A percentile compares a stretch with the other conserved stretches of the same genome.
Conservation (phyloP, 2,329 filamentous ascomycete genomes). For the Aspergillus sp. region DNA sequence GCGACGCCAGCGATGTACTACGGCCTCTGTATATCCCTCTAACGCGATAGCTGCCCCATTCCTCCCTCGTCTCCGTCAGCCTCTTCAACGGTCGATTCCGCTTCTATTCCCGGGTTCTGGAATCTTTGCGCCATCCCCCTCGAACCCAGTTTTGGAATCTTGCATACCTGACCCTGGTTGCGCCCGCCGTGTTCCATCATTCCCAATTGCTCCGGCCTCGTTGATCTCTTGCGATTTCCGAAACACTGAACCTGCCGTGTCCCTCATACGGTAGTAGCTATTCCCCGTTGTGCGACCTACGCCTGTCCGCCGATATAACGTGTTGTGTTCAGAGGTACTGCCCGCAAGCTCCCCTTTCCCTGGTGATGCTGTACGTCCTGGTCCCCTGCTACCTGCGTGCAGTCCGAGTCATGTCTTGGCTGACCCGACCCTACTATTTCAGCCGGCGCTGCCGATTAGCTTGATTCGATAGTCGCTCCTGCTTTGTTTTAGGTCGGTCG, state of each 20-base stretch:
- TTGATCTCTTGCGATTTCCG: background rate
- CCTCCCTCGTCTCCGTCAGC: constrained; percentile 2
- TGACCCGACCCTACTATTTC: background rate
- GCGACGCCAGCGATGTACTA: constrained; percentile 14
- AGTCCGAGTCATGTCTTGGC: background rate
- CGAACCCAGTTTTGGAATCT: background rate
- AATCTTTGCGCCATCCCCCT: background rate
- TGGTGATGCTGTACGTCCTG: background rate
- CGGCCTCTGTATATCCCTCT: constrained; percentile 4
- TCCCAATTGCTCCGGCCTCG: background rate
- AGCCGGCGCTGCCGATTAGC: background rate
- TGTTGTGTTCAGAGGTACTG: background rate
- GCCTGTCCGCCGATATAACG: background rate
- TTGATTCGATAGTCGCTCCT: background rate
- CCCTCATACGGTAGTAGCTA: background rate
- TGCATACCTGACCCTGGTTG: background rate
- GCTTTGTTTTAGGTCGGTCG: background rate
- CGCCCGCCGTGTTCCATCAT: background rate
- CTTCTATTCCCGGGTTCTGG: background rate
- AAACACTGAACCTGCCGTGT: background rate
- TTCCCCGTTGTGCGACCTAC: background rate
- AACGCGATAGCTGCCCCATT: constrained; percentile 2
- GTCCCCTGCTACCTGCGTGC: background rate
- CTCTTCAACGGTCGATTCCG: no score
- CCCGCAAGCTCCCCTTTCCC: background rate